Base-by-base conservation (phyloP, 2,329 filamentous ascomycete species). In the Xylogone sp. region DNA sequence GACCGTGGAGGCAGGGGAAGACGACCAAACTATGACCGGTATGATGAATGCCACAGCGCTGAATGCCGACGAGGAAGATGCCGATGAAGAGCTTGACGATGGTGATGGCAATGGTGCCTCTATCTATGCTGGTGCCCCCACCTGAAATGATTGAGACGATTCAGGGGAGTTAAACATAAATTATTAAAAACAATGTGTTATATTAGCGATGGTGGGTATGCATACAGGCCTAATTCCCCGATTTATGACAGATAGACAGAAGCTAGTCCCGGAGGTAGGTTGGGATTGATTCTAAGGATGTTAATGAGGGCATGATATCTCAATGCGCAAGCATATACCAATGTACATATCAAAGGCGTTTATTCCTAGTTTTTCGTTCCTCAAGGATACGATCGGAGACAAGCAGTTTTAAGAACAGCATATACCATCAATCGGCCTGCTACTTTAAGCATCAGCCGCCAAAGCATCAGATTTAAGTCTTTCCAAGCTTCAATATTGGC, bases 1-100 rank as follows among this genome's bases (percentile, higher is more conserved):
- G 81, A 52, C 90, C 84, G 57, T 90, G 90, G 29, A 88, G 93
- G 77, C 90, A 94, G 87, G 92, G 92, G 62, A 96, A 88, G 72
- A 93, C 90, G 57, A 64, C 42, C 56, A 59, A 20, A 58, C 59
- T 1, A 62, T 62, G 58, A 63, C 61, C 4, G 83, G 61, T 20
- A 59, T 59, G 54, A 55, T 59, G 53, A 51, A 50, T 22, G 54
- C 55, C 6, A 60, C 55, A 21, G 54, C 51, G 19, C 43, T 62
- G 51, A 54, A 54, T 52, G 56, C 46, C 21, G 56, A 57, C 42
- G 51, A 53, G 9, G 55, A 56, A 43, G 60, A 57, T 51, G 54
- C 47, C 7, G 58, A 59, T 31, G 60, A 61, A 45, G 58, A 60
- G 39, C 48, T 58, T 8, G 59, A 62, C 8, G 59, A 58, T 31